phyloP scores from a whole-genome alignment of 2,329 filamentous ascomycete genomes.

The Fusarium algeriense region DNA sequence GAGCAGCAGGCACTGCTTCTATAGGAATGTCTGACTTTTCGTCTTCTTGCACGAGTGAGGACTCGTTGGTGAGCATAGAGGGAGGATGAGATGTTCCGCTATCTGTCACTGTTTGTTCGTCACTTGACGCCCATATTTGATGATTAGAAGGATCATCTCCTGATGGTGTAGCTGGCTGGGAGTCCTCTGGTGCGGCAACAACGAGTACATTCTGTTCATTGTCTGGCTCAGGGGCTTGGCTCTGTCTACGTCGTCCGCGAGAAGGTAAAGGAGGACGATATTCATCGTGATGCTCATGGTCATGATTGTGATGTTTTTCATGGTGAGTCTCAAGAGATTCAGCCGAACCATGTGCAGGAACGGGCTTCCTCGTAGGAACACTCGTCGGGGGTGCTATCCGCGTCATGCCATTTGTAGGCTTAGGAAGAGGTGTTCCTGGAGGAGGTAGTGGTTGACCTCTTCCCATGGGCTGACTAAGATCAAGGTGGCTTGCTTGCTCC shows the following conservation, averaged over 20 bases:
- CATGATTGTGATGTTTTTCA: constrained; percentile 42
- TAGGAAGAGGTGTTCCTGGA: constrained; percentile 81
- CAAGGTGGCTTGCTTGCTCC: constrained; percentile 53
- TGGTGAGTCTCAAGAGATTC: constrained; percentile 48
- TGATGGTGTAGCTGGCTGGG: constrained; percentile 66
- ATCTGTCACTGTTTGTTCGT: constrained; percentile 28
- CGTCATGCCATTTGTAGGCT: constrained; percentile 70
- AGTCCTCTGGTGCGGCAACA: constrained; percentile 74
- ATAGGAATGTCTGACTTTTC: constrained; percentile 10
- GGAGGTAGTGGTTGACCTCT: constrained; percentile 85
- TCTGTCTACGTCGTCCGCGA: constrained; percentile 54
- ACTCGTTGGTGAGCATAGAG: constrained; percentile 14
- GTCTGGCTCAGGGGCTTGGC: constrained; percentile 52
- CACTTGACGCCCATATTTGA: constrained; percentile 34
- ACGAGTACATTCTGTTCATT: constrained; percentile 69
- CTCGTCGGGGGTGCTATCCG: constrained; percentile 66
- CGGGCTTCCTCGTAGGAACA: constrained; percentile 74
- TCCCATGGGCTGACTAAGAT: constrained; percentile 78
- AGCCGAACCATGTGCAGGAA: constrained; percentile 52
- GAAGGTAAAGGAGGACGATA: constrained; percentile 51
- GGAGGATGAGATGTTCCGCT: constrained; percentile 33
- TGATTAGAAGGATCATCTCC: constrained; percentile 50
- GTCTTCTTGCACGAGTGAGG: constrained; percentile 26
- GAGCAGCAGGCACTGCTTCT: constrained; percentile 32
- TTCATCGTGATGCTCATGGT: constrained; percentile 32